Evolutionary conservation across 257 asterid genomes (phyloP).

Genomic region (Scutellaria minor): DNA sequence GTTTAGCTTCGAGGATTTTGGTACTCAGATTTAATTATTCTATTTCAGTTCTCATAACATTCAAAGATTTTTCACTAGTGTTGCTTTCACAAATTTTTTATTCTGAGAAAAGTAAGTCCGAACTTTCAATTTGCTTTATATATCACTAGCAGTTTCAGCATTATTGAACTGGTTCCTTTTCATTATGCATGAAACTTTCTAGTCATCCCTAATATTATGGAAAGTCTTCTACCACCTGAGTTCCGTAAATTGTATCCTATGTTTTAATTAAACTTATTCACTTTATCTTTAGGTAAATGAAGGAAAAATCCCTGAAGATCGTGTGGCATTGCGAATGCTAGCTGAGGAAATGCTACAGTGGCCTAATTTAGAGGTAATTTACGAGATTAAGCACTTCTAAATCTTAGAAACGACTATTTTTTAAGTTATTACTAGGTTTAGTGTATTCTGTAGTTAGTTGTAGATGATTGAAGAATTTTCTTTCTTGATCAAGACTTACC

Average conservation of each 20-base stretch:
- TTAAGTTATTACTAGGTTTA: conserved; percentile 5
- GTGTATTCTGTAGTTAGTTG: neutral
- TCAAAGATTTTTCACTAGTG: too few species aligned
- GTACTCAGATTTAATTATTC: too few species aligned
- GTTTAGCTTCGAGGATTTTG: too few species aligned
- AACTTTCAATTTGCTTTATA: too few species aligned
- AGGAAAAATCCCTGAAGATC: conserved; percentile 76
- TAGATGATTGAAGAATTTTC: neutral
- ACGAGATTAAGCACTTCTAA: conserved; percentile 16
- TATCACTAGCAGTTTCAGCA: neutral
- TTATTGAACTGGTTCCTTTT: conserved; percentile 5
- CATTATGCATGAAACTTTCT: neutral
- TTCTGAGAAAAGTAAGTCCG: too few species aligned
- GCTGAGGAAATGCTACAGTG: conserved; percentile 91
- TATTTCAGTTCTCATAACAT: too few species aligned
- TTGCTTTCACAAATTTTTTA: too few species aligned
- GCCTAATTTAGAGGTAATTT: conserved; percentile 88
- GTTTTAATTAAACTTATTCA: conserved; percentile 15
- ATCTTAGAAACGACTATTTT: neutral
- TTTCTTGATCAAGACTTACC: neutral
- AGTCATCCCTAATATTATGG: neutral
- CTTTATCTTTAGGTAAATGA: conserved; percentile 65
- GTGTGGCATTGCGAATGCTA: conserved; percentile 72
- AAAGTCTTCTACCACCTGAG: conserved; percentile 12
- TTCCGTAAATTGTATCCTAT: conserved; percentile 9